Conservation (phyloP, 176 grass and related monocot species). For the Musa schizocarpa region DNA sequence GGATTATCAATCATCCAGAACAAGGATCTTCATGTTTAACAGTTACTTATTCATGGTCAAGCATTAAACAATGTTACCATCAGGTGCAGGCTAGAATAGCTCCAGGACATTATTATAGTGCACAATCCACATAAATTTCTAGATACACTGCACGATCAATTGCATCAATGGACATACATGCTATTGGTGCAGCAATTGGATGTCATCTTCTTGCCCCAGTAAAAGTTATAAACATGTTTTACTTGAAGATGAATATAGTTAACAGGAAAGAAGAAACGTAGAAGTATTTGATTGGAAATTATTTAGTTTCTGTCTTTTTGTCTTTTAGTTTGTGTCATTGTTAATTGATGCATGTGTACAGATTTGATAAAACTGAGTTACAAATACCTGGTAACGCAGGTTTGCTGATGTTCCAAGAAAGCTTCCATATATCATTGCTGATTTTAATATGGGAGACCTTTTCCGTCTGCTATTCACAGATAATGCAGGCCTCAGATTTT, state of each 20-base stretch:
- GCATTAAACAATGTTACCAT: background rate
- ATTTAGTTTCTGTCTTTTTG: too few species aligned
- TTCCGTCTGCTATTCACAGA: constrained; percentile 25
- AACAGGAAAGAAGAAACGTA: background rate
- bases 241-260: background rate
- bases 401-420: constrained; percentile 97
- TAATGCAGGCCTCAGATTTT: constrained; percentile 48
- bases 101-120: too few species aligned
- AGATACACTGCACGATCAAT: background rate
- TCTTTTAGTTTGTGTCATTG: too few species aligned
- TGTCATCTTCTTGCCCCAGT: background rate
- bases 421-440: constrained; percentile 62
- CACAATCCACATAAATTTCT: too few species aligned
- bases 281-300: too few species aligned
- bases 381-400: constrained; percentile 78
- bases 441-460: constrained; percentile 72
- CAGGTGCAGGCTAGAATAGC: background rate
- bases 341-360: background rate
- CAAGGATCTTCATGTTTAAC: too few species aligned
- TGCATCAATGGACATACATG: background rate
- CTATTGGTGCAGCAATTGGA: background rate
- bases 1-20: too few species aligned
- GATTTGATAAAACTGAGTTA: background rate
- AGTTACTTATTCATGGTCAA: background rate
- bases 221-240: background rate